Conservation (phyloP, 441 rosid genomes). For the Adansonia madagascariensis region DNA sequence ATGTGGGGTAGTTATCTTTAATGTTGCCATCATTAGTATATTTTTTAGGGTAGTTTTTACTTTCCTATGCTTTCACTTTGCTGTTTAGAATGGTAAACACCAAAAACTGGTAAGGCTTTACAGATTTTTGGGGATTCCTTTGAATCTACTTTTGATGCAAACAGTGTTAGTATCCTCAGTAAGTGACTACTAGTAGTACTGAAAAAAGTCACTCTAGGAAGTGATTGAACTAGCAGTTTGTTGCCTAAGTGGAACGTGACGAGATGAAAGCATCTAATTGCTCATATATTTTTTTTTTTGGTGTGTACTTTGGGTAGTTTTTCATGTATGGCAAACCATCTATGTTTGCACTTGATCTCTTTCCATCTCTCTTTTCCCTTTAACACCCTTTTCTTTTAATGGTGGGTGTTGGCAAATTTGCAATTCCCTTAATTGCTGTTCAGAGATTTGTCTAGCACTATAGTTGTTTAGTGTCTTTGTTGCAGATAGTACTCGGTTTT, state of each 20-base stretch:
- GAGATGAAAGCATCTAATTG: constrained; percentile 27
- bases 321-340: constrained; percentile 32
- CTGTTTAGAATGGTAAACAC: constrained; percentile 20
- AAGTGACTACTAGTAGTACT: constrained; percentile 29
- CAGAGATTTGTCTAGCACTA: constrained; percentile 27
- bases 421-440: constrained; percentile 23
- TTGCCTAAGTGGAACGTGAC: constrained; percentile 27
- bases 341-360: constrained; percentile 2
- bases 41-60: constrained; percentile 20
- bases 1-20: constrained; percentile 16
- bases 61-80: constrained; percentile 27
- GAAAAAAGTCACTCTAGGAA: constrained; percentile 31
- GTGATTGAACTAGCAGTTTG: constrained; percentile 44
- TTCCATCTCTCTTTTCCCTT: background rate
- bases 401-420: background rate
- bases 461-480: constrained; percentile 22
- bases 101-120: constrained; percentile 21
- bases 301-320: background rate
- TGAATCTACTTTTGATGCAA: constrained; percentile 45
- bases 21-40: background rate
- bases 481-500: constrained; percentile 33
- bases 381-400: background rate
- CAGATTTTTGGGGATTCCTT: constrained; percentile 42
- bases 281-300: too few relatives aligned
- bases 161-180: constrained; percentile 35